Evolutionary conservation across 106 monocot genomes (phyloP).

Genomic region (Platanthera guangdongensis): DNA sequence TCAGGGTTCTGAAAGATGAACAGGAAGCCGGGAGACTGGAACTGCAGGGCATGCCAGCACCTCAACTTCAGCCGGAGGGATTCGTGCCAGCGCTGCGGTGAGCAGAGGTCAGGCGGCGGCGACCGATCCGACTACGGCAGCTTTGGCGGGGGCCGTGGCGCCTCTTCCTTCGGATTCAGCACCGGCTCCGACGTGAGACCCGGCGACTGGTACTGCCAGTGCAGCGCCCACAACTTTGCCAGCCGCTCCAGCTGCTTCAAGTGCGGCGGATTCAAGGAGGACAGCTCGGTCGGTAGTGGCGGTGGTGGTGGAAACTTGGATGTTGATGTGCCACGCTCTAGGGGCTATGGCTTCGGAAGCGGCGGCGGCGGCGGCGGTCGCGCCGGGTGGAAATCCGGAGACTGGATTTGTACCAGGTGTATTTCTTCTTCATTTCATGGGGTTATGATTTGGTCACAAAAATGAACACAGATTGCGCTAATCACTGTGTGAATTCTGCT

Average conservation of each 20-base stretch:
- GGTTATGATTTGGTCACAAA: neutral
- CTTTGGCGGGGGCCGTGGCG: slow-evolving; percentile 29
- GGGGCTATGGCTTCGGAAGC: slow-evolving; percentile 28
- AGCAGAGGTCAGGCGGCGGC: slow-evolving; percentile 31
- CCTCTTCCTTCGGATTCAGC: slow-evolving; percentile 30
- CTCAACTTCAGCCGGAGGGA: slow-evolving; percentile 96
- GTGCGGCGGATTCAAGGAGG: slow-evolving; percentile 65
- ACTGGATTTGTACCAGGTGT: slow-evolving; percentile 96
- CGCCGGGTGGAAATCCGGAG: slow-evolving; percentile 82
- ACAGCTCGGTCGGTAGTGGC: slow-evolving; percentile 18
- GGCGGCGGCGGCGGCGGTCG: slow-evolving; percentile 26
- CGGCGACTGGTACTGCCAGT: slow-evolving; percentile 94
- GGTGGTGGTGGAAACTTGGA: slow-evolving; percentile 16
- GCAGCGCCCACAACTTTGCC: slow-evolving; percentile 90
- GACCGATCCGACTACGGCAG: slow-evolving; percentile 21
- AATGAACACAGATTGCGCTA: neutral
- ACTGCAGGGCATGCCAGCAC: slow-evolving; percentile 83
- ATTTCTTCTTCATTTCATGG: neutral
- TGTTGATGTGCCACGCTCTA: slow-evolving; percentile 16
- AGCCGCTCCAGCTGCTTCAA: slow-evolving; percentile 88
- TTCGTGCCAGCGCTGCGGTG: slow-evolving; percentile 75
- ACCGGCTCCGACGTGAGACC: slow-evolving; percentile 63
- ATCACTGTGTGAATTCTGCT: neutral
- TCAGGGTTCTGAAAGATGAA: slow-evolving; percentile 48
- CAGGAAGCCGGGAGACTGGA: slow-evolving; percentile 96